Base-by-base conservation (phyloP, 2,329 filamentous ascomycete species). In the Colletotrichum tofieldiae region DNA sequence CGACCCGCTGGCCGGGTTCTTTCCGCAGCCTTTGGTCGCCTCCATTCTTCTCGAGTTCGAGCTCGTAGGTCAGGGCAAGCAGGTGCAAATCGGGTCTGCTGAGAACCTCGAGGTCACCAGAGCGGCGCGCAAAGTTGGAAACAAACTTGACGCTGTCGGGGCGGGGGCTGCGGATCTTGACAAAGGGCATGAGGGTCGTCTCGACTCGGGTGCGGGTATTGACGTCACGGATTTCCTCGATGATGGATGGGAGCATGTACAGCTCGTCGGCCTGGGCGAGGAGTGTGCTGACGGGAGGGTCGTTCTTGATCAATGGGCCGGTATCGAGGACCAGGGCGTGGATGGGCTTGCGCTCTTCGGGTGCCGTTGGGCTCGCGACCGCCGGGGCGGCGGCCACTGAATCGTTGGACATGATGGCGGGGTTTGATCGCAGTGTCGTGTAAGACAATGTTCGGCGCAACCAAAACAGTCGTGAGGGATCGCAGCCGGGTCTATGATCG, bases 221-320 rank as follows among this genome's bases (percentile, higher is more conserved):
- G 59, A 91, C 90, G 85, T 98, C 96, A 79, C 94, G 87, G 86
- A 98, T 97, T 85, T 99, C 96, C 63, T 91, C 88, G 39, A 98
- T 86, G 67, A 99, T 94, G 9, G 93, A 92, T 0, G 95, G 95
- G 0, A 96, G 93, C 1, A 95, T 98, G 78, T 95, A 90, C 52
- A 98, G 87, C 71, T 88, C 86, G 78, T 96, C 92, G 59, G 94
- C 92, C 80, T 94, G 91, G 47, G 90, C 88, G 63, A 98, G 86
- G 14, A 99, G 90, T 0, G 93, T 94, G 56, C 94, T 97, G 32
- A 96, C 90, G 14, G 94, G 87, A 16, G 96, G 94, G 75, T 96
- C 93, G 84, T 98, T 98, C 80, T 96, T 96, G 81, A 99, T 95
- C 73, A 99, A 91, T 9, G 96, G 95, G 35, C 95, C 96, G 3